phyloP scores from a whole-genome alignment of 2,329 filamentous ascomycete species.

The Cyclaneusma minus region DNA sequence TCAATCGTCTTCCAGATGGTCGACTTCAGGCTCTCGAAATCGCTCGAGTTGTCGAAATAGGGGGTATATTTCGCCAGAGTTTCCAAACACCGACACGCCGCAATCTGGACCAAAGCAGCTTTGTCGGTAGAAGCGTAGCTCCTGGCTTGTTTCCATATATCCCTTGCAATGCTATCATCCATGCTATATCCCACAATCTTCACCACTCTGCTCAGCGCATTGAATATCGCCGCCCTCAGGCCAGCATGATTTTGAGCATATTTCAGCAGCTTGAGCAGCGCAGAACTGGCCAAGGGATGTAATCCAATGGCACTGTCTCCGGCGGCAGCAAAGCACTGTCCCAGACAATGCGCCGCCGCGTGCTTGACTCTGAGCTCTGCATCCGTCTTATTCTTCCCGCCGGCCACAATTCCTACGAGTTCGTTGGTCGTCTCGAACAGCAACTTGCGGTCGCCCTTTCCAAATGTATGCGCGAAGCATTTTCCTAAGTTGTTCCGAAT shows the following conservation, averaged over 20 bases:
- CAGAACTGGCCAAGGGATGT: constrained; percentile 57
- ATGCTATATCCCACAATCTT: constrained; percentile 60
- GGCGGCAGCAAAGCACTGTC: constrained; percentile 78
- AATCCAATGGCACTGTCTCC: constrained; percentile 84
- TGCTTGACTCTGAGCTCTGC: constrained; percentile 68
- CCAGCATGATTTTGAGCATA: constrained; percentile 66
- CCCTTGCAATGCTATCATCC: constrained; percentile 73
- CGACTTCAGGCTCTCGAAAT: constrained; percentile 78
- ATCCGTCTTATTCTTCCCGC: constrained; percentile 59
- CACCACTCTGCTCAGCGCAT: constrained; percentile 59
- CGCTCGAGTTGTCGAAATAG: constrained; percentile 76
- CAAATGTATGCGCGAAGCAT: constrained; percentile 71
- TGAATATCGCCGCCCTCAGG: constrained; percentile 63
- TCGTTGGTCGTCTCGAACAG: constrained; percentile 94
- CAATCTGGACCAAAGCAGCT: constrained; percentile 62
- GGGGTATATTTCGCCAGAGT: constrained; percentile 54
- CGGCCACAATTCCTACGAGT: constrained; percentile 55
- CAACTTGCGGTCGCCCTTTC: constrained; percentile 74
- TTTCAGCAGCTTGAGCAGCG: constrained; percentile 68
- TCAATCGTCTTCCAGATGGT: constrained; percentile 80
- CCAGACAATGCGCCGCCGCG: constrained; percentile 74
- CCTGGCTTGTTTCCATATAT: constrained; percentile 85
- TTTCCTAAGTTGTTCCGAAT: constrained; percentile 79
- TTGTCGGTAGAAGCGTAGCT: constrained; percentile 67
- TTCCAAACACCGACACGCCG: constrained; percentile 66